Base-by-base conservation (phyloP, 2,329 filamentous ascomycete species). In the Ilyonectria robusta region DNA sequence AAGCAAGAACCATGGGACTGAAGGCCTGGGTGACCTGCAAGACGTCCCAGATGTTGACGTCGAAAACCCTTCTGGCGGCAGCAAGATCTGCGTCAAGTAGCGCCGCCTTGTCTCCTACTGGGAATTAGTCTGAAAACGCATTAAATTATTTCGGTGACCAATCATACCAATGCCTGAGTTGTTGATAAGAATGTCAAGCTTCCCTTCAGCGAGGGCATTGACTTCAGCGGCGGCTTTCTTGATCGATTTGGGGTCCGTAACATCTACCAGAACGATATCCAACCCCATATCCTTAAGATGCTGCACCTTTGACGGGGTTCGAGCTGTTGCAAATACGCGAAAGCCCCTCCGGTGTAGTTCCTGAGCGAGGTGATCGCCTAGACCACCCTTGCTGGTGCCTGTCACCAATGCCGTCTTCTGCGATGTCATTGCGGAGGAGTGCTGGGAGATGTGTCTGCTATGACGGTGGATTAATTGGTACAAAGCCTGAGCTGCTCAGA, bases 131-230 rank as follows among this genome's bases (percentile, higher is more conserved):
- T 35, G 10, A 9, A 15, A 44, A 9, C 11, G 7, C 6, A 7
- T 7, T 11, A n/a, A 21, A 4, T 46, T 68, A 78, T 74, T 3
- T 68, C 59, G 55, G 76, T 10, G 6, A 48, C 2, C n/a, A 6
- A 21, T 54, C 67, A 31, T 65, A 77, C 76, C 77, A 46, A 73
- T 69, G 15, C 79, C 83, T 2, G 84, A 81, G 70, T 84, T 84
- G 71, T 85, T 84, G 67, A 85, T 75, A 17, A 85, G 77, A 42
- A 84, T 78, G 66, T 85, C 81, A 13, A 85, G 72, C 21, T 73
- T 78, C 19, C 80, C 80, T 42, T 77, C 81, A 0, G 81, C 81
- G 10, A 77, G 72, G 9, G 67, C 61, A 3, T 74, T 63, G 44
- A 86, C 77, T 17, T 72, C 65, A 4, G 73, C 73, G 19, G 80